Evolutionary conservation across 352 stramenopile species (phyloP).

Genomic region (Phytophthora sp.): DNA sequence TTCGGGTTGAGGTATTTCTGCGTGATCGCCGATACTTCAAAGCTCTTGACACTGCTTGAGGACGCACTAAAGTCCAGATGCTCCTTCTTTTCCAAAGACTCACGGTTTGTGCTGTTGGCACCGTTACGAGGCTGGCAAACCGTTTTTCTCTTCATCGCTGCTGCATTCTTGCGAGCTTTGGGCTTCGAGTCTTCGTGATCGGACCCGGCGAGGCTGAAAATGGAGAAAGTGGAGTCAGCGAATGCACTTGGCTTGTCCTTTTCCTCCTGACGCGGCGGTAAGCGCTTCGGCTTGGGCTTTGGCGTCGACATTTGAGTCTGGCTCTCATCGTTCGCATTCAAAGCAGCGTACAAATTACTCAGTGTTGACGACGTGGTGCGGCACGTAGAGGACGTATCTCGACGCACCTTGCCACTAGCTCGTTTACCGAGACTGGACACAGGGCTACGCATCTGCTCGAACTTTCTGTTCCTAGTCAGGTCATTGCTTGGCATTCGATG

Average conservation of each 20-base stretch:
- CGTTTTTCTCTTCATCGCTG: conserved; percentile 23
- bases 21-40: conserved; percentile 46
- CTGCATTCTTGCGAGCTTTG: conserved; percentile 18
- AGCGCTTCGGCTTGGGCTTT: conserved; percentile 25
- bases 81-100: conserved; percentile 43
- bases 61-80: conserved; percentile 50
- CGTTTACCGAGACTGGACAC: conserved; percentile 20
- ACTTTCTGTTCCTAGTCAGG: conserved; percentile 17
- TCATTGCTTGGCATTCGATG: conserved; percentile 18
- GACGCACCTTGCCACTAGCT: conserved; percentile 21
- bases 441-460: conserved; percentile 28
- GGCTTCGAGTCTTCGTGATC: conserved; percentile 52
- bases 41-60: conserved; percentile 37
- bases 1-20: conserved; percentile 44
- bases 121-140: conserved; percentile 1
- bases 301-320: conserved; percentile 15
- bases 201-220: conserved; percentile 47
- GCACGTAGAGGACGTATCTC: conserved; percentile 38
- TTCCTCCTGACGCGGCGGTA: conserved; percentile 20
- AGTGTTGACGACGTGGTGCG: conserved; percentile 42
- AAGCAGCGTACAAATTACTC: conserved; percentile 37
- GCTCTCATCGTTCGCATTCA: conserved; percentile 27
- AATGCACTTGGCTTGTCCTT: conserved; percentile 32
- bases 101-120: conserved; percentile 12
- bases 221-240: conserved; percentile 46